Conservation (phyloP, 495 filamentous ascomycete species). For the Lasiosphaeria miniovina region DNA sequence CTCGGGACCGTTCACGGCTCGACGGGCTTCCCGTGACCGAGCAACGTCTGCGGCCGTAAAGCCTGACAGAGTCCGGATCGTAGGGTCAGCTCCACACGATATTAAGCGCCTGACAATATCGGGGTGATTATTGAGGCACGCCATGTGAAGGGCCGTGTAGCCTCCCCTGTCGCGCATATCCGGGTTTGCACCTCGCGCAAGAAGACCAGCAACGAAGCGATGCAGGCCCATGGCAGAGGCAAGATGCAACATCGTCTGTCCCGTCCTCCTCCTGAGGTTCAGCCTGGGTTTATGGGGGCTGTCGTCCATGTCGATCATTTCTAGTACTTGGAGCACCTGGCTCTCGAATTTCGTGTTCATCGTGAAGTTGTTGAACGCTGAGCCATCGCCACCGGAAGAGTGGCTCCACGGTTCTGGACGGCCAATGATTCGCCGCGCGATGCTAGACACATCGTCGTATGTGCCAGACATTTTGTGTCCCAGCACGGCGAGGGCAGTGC, state of each 20-base stretch:
- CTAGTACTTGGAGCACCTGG: conserved; percentile 68
- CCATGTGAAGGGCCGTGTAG: conserved; percentile 81
- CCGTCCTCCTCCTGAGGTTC: conserved; percentile 57
- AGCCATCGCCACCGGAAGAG: neutral
- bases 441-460: conserved; percentile 47
- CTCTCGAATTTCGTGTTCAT: conserved; percentile 51
- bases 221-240: conserved; percentile 72
- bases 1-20: conserved; percentile 49
- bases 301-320: conserved; percentile 74
- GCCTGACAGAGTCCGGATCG: conserved; percentile 65
- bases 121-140: conserved; percentile 70
- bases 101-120: conserved; percentile 76
- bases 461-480: conserved; percentile 55
- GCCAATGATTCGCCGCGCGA: conserved; percentile 54
- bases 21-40: conserved; percentile 55
- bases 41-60: conserved; percentile 73
- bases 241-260: conserved; percentile 80
- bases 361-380: conserved; percentile 5
- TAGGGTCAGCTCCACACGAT: conserved; percentile 68
- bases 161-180: conserved; percentile 75
- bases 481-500: conserved; percentile 55
- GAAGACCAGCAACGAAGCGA: conserved; percentile 73
- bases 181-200: conserved; percentile 76
- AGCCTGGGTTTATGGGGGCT: conserved; percentile 63
- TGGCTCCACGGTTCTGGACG: neutral